Percentiles rank a stretch among this genome's conserved stretches.
Evolutionary conservation across 306 rosid genomes (phyloP).

Genomic region (Begonia loranthoides): DNA sequence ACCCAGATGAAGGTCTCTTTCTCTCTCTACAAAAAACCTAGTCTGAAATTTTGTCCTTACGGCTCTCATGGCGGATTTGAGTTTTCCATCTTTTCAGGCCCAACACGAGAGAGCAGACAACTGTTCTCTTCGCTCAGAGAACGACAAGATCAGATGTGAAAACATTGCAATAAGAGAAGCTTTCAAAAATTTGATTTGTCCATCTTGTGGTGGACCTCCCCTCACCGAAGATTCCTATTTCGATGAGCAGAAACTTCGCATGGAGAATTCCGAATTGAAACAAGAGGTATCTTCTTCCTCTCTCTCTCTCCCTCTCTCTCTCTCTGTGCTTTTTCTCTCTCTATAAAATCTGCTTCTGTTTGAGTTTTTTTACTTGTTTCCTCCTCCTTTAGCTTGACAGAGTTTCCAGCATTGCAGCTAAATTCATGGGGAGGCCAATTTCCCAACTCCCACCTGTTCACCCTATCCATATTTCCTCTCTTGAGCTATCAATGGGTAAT

Average conservation of each 20-base stretch:
- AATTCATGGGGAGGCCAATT: slow-evolving; percentile 89
- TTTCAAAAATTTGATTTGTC: slow-evolving; percentile 85
- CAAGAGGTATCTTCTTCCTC: slow-evolving; percentile 44
- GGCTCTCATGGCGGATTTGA: too few species aligned
- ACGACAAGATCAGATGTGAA: slow-evolving; percentile 89
- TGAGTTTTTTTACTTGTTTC: slow-evolving; percentile 1
- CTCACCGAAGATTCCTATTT: slow-evolving; percentile 57
- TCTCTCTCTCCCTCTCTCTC: too few species aligned
- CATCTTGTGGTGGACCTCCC: slow-evolving; percentile 89
- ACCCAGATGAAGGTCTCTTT: slow-evolving; percentile 83
- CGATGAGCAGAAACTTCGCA: slow-evolving; percentile 71
- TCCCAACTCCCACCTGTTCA: slow-evolving; percentile 83
- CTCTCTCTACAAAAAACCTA: background rate
- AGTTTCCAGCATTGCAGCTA: slow-evolving; percentile 86
- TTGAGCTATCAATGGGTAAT: slow-evolving; percentile 73
- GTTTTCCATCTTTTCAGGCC: slow-evolving; percentile 40
- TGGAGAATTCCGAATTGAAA: slow-evolving; percentile 85
- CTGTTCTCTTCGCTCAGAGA: slow-evolving; percentile 62
- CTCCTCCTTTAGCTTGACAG: slow-evolving; percentile 65
- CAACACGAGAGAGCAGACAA: slow-evolving; percentile 86
- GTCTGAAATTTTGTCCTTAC: too few species aligned
- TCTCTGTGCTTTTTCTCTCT: too few species aligned
- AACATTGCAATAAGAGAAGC: slow-evolving; percentile 93
- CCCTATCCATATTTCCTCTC: slow-evolving; percentile 63
- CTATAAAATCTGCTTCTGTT: background rate